A percentile compares a stretch with the other conserved stretches of the same genome.
Evolutionary conservation across 495 filamentous ascomycete species (phyloP).

Genomic region (Monascus purpureus): DNA sequence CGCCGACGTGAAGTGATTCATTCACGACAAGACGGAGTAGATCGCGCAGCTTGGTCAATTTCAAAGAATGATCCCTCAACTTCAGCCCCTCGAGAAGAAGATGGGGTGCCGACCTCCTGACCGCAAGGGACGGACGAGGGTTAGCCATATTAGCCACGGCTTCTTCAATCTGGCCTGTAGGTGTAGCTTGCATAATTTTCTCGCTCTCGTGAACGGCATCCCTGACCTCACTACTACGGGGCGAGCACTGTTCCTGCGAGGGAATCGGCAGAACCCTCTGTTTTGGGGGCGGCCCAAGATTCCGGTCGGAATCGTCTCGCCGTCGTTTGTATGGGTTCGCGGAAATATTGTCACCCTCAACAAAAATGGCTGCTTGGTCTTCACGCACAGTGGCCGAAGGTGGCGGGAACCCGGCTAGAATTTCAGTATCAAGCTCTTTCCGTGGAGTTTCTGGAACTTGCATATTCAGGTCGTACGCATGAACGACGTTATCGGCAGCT

Average conservation of each 20-base stretch:
- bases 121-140: constrained; percentile 26
- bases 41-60: constrained; percentile 49
- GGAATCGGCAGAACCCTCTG: constrained; percentile 23
- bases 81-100: constrained; percentile 33
- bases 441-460: constrained; percentile 52
- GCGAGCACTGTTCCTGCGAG: constrained; percentile 28
- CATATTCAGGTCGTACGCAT: constrained; percentile 82
- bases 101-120: constrained; percentile 28
- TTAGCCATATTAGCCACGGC: constrained; percentile 29
- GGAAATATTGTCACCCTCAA: constrained; percentile 31
- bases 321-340: constrained; percentile 37
- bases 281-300: constrained; percentile 17
- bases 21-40: constrained; percentile 54
- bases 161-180: constrained; percentile 26
- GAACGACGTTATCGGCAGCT: constrained; percentile 73
- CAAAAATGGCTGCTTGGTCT: constrained; percentile 24
- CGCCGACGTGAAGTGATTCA: constrained; percentile 57
- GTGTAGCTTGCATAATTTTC: constrained; percentile 27
- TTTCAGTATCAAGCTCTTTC: constrained; percentile 23
- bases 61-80: constrained; percentile 25
- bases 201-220: constrained; percentile 38
- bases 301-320: constrained; percentile 30
- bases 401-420: constrained; percentile 12
- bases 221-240: constrained; percentile 34
- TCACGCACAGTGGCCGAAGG: constrained; percentile 10